phyloP scores from a whole-genome alignment of 345 rosid genomes.

The Triadica sebifera region DNA sequence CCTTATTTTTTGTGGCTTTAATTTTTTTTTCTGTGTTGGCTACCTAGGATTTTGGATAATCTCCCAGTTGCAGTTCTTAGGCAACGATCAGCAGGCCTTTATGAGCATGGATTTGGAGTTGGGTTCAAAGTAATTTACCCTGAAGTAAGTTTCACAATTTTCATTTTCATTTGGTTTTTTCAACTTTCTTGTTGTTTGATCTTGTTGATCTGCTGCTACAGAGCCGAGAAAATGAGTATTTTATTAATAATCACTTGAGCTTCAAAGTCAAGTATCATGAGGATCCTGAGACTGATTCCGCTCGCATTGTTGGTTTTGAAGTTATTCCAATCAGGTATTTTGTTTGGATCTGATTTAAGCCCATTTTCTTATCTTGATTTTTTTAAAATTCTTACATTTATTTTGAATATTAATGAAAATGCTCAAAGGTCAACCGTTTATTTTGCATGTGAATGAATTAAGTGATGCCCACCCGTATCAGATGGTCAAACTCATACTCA shows the following conservation, averaged over 20 bases:
- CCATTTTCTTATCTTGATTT: background rate
- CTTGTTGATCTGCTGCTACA: conserved; percentile 35
- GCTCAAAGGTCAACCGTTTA: too few relatives aligned
- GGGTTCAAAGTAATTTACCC: conserved; percentile 89
- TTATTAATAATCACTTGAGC: conserved; percentile 88
- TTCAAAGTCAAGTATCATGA: conserved; percentile 87
- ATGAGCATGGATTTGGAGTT: conserved; percentile 90
- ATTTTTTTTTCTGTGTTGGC: conserved; percentile 2
- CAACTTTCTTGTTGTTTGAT: background rate
- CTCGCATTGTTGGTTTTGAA: conserved; percentile 95
- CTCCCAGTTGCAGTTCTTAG: conserved; percentile 96
- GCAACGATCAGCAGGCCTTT: conserved; percentile 75
- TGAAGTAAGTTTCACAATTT: conserved; percentile 49
- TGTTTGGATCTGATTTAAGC: background rate
- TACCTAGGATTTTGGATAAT: conserved; percentile 90
- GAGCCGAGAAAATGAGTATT: conserved; percentile 90
- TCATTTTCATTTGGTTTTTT: background rate
- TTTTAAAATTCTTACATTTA: too few relatives aligned
- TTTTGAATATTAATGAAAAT: too few relatives aligned
- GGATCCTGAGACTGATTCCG: conserved; percentile 73
- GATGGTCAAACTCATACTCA: too few relatives aligned
- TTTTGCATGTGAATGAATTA: too few relatives aligned
- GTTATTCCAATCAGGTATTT: conserved; percentile 80
- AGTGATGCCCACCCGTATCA: too few relatives aligned
- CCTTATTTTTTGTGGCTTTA: conserved; percentile 2